Conservation (phyloP, 257 asterid species). For the Rehmannia glutinosa region DNA sequence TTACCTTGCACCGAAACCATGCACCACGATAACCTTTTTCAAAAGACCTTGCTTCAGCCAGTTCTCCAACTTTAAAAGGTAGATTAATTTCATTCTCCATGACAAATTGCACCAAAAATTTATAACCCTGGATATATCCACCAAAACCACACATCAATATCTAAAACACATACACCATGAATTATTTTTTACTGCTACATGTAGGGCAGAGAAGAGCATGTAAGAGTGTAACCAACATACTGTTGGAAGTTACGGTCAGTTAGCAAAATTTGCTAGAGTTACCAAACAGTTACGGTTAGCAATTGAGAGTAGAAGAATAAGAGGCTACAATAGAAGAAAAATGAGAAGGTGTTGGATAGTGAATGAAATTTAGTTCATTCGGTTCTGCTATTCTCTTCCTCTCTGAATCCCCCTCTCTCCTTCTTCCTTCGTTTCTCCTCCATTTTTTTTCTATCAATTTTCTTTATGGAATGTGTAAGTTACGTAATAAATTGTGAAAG, state of each 20-base stretch:
- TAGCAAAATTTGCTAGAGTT: too few relatives aligned
- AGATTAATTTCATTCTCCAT: constrained; percentile 21
- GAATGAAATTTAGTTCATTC: too few relatives aligned
- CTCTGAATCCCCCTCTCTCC: neutral
- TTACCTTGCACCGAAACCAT: constrained; percentile 54
- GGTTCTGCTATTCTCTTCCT: too few relatives aligned
- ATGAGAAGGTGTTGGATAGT: too few relatives aligned
- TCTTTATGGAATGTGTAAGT: too few relatives aligned
- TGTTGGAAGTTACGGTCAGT: too few relatives aligned
- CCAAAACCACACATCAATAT: constrained; percentile 10
- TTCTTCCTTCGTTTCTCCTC: too few relatives aligned
- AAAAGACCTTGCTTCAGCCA: constrained; percentile 42
- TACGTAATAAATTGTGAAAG: too few relatives aligned
- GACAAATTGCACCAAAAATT: neutral
- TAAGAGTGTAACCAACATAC: neutral
- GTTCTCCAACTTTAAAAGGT: constrained; percentile 43
- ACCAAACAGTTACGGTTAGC: too few relatives aligned
- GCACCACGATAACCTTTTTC: constrained; percentile 50
- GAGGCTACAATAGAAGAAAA: too few relatives aligned
- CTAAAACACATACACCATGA: neutral
- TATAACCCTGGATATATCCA: constrained; percentile 7
- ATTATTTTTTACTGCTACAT: neutral
- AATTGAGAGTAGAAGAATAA: too few relatives aligned
- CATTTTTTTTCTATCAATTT: too few relatives aligned
- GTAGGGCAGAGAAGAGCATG: neutral